Conservation (phyloP, 176 grass and related monocot genomes). For the Ensete glaucum region DNA sequence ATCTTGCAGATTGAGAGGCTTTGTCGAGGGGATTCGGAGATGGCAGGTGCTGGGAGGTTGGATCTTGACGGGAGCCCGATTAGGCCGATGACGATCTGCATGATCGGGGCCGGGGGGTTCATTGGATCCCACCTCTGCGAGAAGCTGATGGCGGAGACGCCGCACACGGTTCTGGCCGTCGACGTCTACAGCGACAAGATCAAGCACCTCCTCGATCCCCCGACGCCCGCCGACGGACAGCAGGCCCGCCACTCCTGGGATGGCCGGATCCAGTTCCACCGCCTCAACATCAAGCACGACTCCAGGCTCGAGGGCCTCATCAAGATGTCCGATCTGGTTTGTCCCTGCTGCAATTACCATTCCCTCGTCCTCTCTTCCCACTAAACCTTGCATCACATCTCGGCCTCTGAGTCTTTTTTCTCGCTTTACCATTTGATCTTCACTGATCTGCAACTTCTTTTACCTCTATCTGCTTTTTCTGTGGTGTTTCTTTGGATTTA, state of each 20-base stretch:
- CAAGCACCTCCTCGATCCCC: slow-evolving; percentile 76
- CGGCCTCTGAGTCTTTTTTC: background rate
- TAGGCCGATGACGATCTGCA: slow-evolving; percentile 71
- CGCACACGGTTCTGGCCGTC: slow-evolving; percentile 58
- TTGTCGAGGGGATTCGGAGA: background rate
- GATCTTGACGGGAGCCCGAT: slow-evolving; percentile 82
- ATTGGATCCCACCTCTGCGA: slow-evolving; percentile 98
- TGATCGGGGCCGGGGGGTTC: slow-evolving; percentile 90
- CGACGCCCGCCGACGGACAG: slow-evolving; percentile 20
- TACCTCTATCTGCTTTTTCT: background rate
- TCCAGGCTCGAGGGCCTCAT: slow-evolving; percentile 83
- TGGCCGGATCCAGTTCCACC: slow-evolving; percentile 80
- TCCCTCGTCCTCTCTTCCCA: background rate
- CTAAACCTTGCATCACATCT: background rate
- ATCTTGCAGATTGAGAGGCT: background rate
- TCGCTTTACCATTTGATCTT: background rate
- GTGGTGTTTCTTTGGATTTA: background rate
- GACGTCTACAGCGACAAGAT: slow-evolving; percentile 99
- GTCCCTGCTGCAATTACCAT: background rate
- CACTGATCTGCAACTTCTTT: background rate
- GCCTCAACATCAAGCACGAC: slow-evolving; percentile 97
- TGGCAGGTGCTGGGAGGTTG: slow-evolving; percentile 24
- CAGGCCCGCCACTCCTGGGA: slow-evolving; percentile 30
- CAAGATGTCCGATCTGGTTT: slow-evolving; percentile 90
- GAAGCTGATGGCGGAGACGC: slow-evolving; percentile 87